Conservation (phyloP, 441 rosid species). For the Syzygium syzygioides region DNA sequence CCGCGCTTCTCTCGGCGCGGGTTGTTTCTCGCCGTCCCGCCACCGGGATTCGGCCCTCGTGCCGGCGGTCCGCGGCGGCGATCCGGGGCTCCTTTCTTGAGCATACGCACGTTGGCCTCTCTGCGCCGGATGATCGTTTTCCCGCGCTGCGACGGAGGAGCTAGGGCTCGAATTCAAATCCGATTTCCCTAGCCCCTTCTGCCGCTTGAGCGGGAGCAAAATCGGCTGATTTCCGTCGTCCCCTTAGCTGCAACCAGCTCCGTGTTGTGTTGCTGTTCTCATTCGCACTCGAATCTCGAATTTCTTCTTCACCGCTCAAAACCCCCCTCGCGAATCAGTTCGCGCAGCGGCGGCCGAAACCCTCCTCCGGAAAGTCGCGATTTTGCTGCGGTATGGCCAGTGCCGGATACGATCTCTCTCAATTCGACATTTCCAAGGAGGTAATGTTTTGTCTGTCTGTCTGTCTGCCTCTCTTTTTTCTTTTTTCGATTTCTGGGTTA, state of each 20-base stretch:
- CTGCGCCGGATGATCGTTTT: neutral
- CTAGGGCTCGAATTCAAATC: neutral
- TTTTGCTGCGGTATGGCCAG: slow-evolving; percentile 40
- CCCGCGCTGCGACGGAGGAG: neutral
- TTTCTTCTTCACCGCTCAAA: neutral
- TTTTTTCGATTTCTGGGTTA: neutral
- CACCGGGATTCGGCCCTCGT: neutral
- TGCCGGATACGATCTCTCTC: slow-evolving; percentile 38
- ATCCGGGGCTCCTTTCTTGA: neutral
- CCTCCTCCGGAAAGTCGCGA: neutral
- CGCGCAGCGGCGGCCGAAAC: neutral
- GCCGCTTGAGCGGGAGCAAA: neutral
- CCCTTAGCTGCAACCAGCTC: neutral
- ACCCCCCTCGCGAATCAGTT: neutral
- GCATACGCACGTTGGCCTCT: neutral
- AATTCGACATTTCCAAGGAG: slow-evolving; percentile 65
- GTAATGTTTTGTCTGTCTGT: neutral
- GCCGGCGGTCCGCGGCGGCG: neutral
- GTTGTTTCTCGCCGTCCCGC: neutral
- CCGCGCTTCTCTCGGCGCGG: neutral
- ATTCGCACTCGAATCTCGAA: neutral
- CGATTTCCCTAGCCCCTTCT: neutral
- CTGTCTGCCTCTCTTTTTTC: too few species aligned
- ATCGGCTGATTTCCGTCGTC: neutral
- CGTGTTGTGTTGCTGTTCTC: neutral